Conservation (phyloP, 495 filamentous ascomycete species). For the Neurospora tetraspora region DNA sequence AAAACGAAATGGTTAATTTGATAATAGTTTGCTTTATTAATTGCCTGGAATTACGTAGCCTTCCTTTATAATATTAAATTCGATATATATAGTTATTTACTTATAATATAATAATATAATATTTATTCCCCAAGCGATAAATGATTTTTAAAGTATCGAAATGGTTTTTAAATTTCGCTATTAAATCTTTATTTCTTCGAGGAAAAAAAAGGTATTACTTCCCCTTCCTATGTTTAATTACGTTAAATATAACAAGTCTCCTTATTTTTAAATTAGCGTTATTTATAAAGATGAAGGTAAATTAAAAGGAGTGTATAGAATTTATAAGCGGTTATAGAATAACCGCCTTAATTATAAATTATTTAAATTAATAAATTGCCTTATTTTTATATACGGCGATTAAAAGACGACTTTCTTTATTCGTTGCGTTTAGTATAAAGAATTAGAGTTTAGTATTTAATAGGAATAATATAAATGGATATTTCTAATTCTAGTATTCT, state of each 20-base stretch:
- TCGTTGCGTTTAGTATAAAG: too few relatives aligned
- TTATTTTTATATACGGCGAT: too few relatives aligned
- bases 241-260: neutral
- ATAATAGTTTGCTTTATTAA: neutral
- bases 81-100: neutral
- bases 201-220: neutral
- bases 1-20: neutral
- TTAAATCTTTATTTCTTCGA: neutral
- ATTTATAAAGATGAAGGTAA: neutral
- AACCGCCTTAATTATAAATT: too few relatives aligned
- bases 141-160: too few relatives aligned
- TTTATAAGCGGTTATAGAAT: neutral
- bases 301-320: neutral
- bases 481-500: too few relatives aligned
- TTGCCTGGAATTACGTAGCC: neutral
- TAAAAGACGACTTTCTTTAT: too few relatives aligned
- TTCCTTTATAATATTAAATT: neutral
- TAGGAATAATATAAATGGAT: too few relatives aligned
- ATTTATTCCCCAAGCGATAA: too few relatives aligned
- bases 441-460: too few relatives aligned
- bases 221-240: neutral
- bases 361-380: too few relatives aligned
- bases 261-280: neutral
- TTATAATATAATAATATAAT: too few relatives aligned
- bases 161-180: neutral